Evolutionary conservation across 2,329 filamentous ascomycete species (phyloP).

Genomic region (Calonectria fujianensis): DNA sequence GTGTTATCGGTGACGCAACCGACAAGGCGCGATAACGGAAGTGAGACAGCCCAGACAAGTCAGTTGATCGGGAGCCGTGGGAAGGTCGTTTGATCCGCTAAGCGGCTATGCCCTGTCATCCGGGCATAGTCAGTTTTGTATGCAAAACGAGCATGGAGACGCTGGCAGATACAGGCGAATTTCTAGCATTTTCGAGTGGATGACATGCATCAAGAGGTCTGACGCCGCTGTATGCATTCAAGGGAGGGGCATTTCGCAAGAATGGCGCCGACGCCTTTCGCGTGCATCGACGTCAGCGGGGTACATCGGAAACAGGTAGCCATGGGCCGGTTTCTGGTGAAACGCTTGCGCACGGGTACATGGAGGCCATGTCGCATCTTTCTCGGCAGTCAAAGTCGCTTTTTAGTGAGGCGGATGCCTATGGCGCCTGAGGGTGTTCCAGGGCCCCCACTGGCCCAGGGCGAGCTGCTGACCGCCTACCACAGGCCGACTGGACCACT

Average conservation of each 20-base stretch:
- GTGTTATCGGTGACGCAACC: slow-evolving; percentile 42
- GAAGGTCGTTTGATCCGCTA: slow-evolving; percentile 38
- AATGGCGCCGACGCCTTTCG: slow-evolving; percentile 33
- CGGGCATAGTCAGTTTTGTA: slow-evolving; percentile 24
- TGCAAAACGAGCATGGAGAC: neutral
- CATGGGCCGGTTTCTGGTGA: neutral
- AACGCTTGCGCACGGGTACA: slow-evolving; percentile 10
- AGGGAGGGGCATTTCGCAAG: slow-evolving; percentile 23
- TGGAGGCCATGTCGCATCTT: slow-evolving; percentile 12
- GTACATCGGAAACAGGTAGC: slow-evolving; percentile 18
- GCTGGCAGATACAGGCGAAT: neutral
- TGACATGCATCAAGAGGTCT: slow-evolving; percentile 17
- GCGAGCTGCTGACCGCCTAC: slow-evolving; percentile 50
- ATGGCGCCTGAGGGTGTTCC: slow-evolving; percentile 45
- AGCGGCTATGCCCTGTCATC: slow-evolving; percentile 27
- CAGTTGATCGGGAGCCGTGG: slow-evolving; percentile 33
- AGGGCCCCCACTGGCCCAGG: slow-evolving; percentile 32
- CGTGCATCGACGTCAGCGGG: slow-evolving; percentile 37
- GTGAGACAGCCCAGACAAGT: slow-evolving; percentile 33
- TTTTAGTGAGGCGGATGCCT: slow-evolving; percentile 41
- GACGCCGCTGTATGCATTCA: neutral
- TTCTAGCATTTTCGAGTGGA: neutral
- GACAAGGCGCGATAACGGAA: slow-evolving; percentile 33
- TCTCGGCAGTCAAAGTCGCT: neutral
- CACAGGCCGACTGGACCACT: slow-evolving; percentile 39